Percentiles rank a stretch among this genome's conserved stretches.
phyloP scores from a whole-genome alignment of 331 rosid species.

The Stylosanthes scabra region DNA sequence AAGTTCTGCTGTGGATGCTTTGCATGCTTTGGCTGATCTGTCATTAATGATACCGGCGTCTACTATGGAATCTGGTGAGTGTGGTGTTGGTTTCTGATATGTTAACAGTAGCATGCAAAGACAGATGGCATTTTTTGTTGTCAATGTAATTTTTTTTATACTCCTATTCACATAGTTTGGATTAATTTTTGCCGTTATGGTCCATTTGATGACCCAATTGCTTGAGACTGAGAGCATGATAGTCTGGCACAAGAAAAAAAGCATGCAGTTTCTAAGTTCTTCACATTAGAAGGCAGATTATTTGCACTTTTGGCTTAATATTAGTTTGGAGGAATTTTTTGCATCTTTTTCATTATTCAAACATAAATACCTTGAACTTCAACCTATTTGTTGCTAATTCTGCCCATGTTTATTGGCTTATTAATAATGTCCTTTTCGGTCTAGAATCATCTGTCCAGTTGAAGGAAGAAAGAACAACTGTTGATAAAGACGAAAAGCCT shows the following conservation, averaged over 20 bases:
- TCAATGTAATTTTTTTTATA: not conserved
- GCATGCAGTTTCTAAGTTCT: constrained; percentile 25
- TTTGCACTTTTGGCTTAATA: constrained; percentile 11
- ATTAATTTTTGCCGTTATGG: constrained; percentile 15
- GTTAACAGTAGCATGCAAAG: not conserved
- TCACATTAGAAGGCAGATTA: constrained; percentile 9
- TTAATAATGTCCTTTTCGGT: constrained; percentile 13
- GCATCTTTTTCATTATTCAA: not conserved
- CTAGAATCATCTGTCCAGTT: constrained; percentile 66
- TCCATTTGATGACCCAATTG: constrained; percentile 15
- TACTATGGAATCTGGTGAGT: constrained; percentile 67
- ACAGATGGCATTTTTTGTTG: not conserved
- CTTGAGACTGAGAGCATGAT: not conserved
- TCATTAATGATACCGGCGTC: constrained; percentile 62
- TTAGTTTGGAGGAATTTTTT: constrained; percentile 13
- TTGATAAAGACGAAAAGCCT: constrained; percentile 53
- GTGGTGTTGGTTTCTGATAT: constrained; percentile 9
- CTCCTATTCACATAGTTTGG: constrained; percentile 6
- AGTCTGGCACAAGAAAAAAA: constrained; percentile 1
- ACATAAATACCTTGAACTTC: constrained; percentile 13
- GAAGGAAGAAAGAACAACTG: constrained; percentile 56
- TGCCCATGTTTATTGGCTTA: constrained; percentile 6
- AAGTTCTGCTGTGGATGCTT: constrained; percentile 66
- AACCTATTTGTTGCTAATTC: constrained; percentile 21
- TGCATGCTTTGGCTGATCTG: constrained; percentile 74